Percentiles rank a stretch among this genome's conserved stretches.
phyloP scores from a whole-genome alignment of 441 rosid species.

The Erodium chrysanthum region DNA sequence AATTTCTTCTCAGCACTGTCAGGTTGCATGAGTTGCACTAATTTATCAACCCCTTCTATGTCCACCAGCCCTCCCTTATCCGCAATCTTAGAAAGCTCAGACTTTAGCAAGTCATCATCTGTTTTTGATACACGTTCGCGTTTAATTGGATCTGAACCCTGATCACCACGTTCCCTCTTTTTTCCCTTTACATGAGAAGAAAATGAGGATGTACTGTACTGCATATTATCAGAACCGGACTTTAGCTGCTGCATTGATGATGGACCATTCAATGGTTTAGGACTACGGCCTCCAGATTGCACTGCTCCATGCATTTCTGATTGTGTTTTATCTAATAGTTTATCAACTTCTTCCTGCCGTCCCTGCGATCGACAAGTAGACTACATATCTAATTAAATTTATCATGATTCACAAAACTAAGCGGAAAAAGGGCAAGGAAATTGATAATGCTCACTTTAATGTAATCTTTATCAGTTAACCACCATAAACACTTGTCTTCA shows the following conservation, averaged over 20 bases:
- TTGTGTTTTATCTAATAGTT: constrained; percentile 52
- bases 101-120: constrained; percentile 54
- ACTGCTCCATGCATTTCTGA: constrained; percentile 70
- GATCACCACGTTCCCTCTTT: constrained; percentile 87
- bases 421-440: background rate
- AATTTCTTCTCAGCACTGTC: constrained; percentile 63
- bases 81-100: constrained; percentile 63
- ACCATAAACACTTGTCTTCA: constrained; percentile 62
- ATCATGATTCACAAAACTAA: background rate
- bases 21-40: constrained; percentile 64
- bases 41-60: constrained; percentile 62
- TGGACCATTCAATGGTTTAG: constrained; percentile 68
- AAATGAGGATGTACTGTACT: constrained; percentile 42
- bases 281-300: constrained; percentile 78
- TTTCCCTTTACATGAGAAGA: constrained; percentile 79
- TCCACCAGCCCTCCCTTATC: constrained; percentile 79
- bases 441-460: constrained; percentile 46
- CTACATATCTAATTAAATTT: background rate
- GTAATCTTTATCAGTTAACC: constrained; percentile 87
- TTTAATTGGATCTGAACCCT: constrained; percentile 56
- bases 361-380: constrained; percentile 31
- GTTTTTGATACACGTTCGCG: constrained; percentile 50
- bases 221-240: constrained; percentile 48
- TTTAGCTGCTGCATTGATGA: constrained; percentile 58
- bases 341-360: constrained; percentile 73